Base-by-base conservation (phyloP, 1,284 basidiomycete genomes). In the Tylopilus sp. region DNA sequence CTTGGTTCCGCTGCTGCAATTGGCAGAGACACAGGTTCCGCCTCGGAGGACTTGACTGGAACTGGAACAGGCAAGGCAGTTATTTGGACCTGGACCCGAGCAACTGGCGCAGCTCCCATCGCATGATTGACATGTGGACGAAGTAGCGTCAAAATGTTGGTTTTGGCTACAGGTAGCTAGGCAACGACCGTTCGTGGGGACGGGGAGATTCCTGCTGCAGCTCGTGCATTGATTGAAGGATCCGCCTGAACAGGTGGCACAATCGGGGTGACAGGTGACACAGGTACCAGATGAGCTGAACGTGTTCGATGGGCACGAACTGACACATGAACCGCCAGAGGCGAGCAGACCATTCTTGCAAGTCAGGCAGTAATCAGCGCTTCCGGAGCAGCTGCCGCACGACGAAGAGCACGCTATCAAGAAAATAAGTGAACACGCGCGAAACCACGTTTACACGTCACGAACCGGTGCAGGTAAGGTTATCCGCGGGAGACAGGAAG, bases 221-320 rank as follows among this genome's bases (percentile, higher is more conserved):
- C 79, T 77, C 4, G 78, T 75, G 68, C 90, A 92, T 62, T 91
- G 84, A 61, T 79, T 82, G 71, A 90, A 89, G 1, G 79, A 74
- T 29, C 75, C 64, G 26, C 85, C 85, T 19, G 82, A 78, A 68
- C 90, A 92, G 6, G 83, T 81, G 6, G 77, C 79, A 59, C 89
- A 92, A 62, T 92, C 90, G 0, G 88, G 79, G 51, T 92, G 89
- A 66, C 90, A 92, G 3, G 78, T 55, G 44, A 82, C 59, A 66
- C 89, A 92, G 18, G 77, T 66, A 37, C 79, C 79, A 16, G 79
- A 75, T 13, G 85, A 78, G 42, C 74, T 70, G 70, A 90, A 86
- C 4, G 82, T 78, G 53, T 77, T 80, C 19, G 81, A 74, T 0
- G 90, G 87, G 61, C 89, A 92, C 5, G 81, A 76, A 23, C 76